Percentiles rank a stretch among this genome's conserved stretches.
phyloP scores from a whole-genome alignment of 345 rosid genomes.

The Salix exigua region DNA sequence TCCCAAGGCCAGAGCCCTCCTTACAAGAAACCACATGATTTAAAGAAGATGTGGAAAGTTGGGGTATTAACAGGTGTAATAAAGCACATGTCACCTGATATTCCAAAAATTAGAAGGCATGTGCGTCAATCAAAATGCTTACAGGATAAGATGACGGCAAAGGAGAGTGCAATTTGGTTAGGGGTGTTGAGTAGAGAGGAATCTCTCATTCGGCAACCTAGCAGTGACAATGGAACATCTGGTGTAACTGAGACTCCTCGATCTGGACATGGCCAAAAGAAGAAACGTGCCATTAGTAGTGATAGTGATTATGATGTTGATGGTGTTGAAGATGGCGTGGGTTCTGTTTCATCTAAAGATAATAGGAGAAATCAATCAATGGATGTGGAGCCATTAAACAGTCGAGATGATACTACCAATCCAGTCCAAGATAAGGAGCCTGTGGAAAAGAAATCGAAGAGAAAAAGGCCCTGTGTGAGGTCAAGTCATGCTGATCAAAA shows the following conservation, averaged over 20 bases:
- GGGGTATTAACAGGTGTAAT: constrained; percentile 95
- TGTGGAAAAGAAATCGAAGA: constrained; percentile 36
- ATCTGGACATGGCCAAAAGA: constrained; percentile 42
- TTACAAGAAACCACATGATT: constrained; percentile 92
- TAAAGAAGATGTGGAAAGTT: constrained; percentile 98
- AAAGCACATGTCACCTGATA: constrained; percentile 95
- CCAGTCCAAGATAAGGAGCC: constrained; percentile 39
- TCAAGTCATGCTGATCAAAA: constrained; percentile 36
- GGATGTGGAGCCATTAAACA: constrained; percentile 35
- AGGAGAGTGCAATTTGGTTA: constrained; percentile 98
- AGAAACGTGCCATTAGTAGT: constrained; percentile 45
- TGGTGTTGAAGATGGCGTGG: constrained; percentile 60
- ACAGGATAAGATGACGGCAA: constrained; percentile 99
- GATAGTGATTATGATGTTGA: constrained; percentile 88
- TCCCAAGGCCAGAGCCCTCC: constrained; percentile 69
- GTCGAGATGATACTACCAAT: constrained; percentile 15
- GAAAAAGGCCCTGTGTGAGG: constrained; percentile 41
- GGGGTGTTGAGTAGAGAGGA: constrained; percentile 87
- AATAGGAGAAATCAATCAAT: constrained; percentile 39
- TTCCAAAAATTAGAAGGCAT: constrained; percentile 89
- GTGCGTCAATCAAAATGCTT: constrained; percentile 94
- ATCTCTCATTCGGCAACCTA: constrained; percentile 66
- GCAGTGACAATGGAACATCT: constrained; percentile 82
- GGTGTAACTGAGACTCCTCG: constrained; percentile 63
- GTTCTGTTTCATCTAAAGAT: constrained; percentile 84